Conservation (phyloP, 2,329 filamentous ascomycete genomes). For the Penicillium sp. region DNA sequence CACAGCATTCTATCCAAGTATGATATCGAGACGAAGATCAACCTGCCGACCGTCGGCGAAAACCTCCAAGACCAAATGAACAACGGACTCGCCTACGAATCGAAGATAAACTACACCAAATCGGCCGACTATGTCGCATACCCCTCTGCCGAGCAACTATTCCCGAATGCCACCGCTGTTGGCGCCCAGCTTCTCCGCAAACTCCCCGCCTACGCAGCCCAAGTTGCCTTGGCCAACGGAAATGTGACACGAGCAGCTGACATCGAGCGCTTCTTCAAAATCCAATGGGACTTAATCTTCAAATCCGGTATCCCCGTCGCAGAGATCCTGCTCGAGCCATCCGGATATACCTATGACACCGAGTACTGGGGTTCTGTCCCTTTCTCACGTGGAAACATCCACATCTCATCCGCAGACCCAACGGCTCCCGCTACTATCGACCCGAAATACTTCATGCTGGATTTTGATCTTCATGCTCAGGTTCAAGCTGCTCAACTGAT, state of each 20-base stretch:
- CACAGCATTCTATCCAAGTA: constrained; percentile 27
- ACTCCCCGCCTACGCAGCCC: constrained; percentile 23
- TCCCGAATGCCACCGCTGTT: constrained; percentile 19
- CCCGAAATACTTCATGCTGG: constrained; percentile 33
- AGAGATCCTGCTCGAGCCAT: constrained; percentile 26
- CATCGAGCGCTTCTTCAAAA: constrained; percentile 25
- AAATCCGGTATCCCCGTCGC: constrained; percentile 26
- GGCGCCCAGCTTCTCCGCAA: constrained; percentile 16
- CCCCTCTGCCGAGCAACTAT: constrained; percentile 23
- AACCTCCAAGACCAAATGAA: constrained; percentile 51
- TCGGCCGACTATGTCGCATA: constrained; percentile 20
- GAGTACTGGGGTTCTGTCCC: constrained; percentile 31
- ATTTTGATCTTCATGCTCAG: constrained; percentile 26
- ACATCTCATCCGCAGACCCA: constrained; percentile 29
- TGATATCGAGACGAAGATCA: constrained; percentile 26
- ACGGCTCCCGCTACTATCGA: constrained; percentile 25
- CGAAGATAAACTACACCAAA: constrained; percentile 13
- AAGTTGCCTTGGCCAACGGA: constrained; percentile 19
- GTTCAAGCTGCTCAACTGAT: constrained; percentile 25
- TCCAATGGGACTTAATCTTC: constrained; percentile 32
- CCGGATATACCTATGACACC: constrained; percentile 14
- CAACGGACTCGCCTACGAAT: constrained; percentile 15
- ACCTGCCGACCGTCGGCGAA: constrained; percentile 46
- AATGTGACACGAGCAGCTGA: constrained; percentile 16
- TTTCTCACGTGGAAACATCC: constrained; percentile 33